Conservation (phyloP, 148 eudicot genomes). For the Pharnaceum exiguum region DNA sequence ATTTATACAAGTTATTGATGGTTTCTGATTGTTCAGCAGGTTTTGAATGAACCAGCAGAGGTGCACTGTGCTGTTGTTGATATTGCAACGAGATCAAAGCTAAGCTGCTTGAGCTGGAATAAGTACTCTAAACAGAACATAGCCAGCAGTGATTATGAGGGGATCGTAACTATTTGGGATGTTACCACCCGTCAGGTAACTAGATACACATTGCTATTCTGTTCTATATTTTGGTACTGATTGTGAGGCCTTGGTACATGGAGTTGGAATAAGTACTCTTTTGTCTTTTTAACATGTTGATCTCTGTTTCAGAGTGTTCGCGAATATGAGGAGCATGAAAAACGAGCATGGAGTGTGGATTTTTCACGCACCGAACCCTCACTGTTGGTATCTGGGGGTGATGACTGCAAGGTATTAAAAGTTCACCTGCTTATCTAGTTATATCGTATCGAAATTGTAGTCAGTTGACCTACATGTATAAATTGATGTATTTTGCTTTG, state of each 20-base stretch:
- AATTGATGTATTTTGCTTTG: background rate
- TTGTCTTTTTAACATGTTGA: background rate
- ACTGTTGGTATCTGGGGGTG: conserved; percentile 88
- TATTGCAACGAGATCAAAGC: conserved; percentile 70
- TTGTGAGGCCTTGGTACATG: no score
- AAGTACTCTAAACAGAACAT: conserved; percentile 62
- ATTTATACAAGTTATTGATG: background rate
- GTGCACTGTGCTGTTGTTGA: conserved; percentile 79
- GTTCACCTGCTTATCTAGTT: background rate
- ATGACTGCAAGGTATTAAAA: conserved; percentile 79
- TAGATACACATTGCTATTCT: background rate
- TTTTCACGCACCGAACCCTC: conserved; percentile 79
- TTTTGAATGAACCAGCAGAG: conserved; percentile 62
- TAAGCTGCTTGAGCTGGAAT: conserved; percentile 91
- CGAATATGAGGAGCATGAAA: conserved; percentile 97
- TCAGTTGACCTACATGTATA: background rate
- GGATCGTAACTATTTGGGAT: conserved; percentile 86
- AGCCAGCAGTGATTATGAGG: conserved; percentile 89
- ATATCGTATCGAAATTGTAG: background rate
- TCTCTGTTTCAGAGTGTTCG: conserved; percentile 57
- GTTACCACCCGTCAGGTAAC: conserved; percentile 70
- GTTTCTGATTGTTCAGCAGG: conserved; percentile 29
- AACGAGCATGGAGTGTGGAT: conserved; percentile 96
- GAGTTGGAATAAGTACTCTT: background rate
- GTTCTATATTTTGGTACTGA: background rate